Evolutionary conservation across 1,284 basidiomycete species (phyloP), one percentile per base, ranked within the genome.

Genomic region (Cutaneotrichosporon arboriforme): DNA sequence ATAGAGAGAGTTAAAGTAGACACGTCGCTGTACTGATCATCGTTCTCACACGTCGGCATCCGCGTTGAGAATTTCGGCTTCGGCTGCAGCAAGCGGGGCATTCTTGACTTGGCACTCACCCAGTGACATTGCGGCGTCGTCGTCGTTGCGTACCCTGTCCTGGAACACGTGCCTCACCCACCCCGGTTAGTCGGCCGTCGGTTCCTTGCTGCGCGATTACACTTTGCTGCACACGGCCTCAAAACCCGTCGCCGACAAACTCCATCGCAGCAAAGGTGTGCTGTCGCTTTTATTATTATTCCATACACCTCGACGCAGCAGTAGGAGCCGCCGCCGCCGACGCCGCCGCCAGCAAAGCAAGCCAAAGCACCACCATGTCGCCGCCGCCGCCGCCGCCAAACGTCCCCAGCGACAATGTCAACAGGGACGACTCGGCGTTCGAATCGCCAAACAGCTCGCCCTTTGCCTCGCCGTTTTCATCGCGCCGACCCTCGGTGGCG

Each of bases 381-480:
- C 35, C 21, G 20, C 46, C 40, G 3, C 14, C 44, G 3, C 35
- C 21, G 20, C 46, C 40, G 3, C 14, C 35, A 3, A 48, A 54
- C 26, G 26, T 10, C 7, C 26, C 26, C 7, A 31, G 26, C 26
- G 26, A 31, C 26, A 31, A 31, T 31, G 26, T 10, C 7, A 31
- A 31, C 26, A 31, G 26, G 26, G 26, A 31, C 45, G 58, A 59
- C 8, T 57, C 52, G 34, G 59, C 59, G 3, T 7, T 46, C n/a
- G 59, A 60, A 21, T 57, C 55, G 20, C 59, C 59, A 1, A 8
- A 18, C 33, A 50, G 34, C 36, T 65, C 65, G 18, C 63, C 65
- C 8, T 53, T 49, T 45, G 53, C 55, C 10, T 61, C 61, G 8
- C 60, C 60, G 14, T 61, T 59, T 1, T 62, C 13, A 57, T 62